Evolutionary conservation across 441 rosid species (phyloP), one percentile per base, ranked within the genome.

Genomic region (Erodium trifolium): DNA sequence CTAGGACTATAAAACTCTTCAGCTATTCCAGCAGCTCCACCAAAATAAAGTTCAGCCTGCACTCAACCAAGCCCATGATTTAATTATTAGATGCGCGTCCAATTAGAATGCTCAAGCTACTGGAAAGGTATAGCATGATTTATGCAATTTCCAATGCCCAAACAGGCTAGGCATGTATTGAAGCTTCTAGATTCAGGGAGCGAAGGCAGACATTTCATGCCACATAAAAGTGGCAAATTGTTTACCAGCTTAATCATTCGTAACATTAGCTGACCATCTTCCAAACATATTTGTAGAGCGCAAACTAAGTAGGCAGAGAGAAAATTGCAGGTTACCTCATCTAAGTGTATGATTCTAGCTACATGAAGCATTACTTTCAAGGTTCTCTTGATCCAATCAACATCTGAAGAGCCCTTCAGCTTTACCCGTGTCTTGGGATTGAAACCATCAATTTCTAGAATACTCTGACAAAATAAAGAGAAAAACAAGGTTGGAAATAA

Each of bases 31-130:
- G 76, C 82, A 71, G 62, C 78, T 69, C 81, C 85, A 11, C 85
- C 80, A 79, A 93, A 93, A 72, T 91, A 93, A 68, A 93, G 85
- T 71, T 93, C 97, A 71, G 83, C 91, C 99, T 93, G 85, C 84
- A 84, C 41, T 51, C 53, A 73, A 76, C 57, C 27, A 70, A 80
- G 11, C 72, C 59, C 68, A 67, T 71, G 13, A 64, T 63, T 23
- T 69, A 29, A 68, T 63, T 18, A 67, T 43, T 51, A 62, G 16
- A 47, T 39, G 68, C 60, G 9, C 3, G 51, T 8, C 29, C 23
- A 62, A 12, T 3, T 13, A 27, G 39, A 9, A 17, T 47, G 7
- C 53, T 68, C 31, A 59, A 31, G 35, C 12, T 66, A 68, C 29
- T 51, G 18, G 5, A 51, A 51, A 51, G 57, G 17, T 51, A 51